Percentiles rank a stretch among this genome's conserved stretches.
Conservation (phyloP, 805 yeast species). For the Suhomyces tanzawaensis region DNA sequence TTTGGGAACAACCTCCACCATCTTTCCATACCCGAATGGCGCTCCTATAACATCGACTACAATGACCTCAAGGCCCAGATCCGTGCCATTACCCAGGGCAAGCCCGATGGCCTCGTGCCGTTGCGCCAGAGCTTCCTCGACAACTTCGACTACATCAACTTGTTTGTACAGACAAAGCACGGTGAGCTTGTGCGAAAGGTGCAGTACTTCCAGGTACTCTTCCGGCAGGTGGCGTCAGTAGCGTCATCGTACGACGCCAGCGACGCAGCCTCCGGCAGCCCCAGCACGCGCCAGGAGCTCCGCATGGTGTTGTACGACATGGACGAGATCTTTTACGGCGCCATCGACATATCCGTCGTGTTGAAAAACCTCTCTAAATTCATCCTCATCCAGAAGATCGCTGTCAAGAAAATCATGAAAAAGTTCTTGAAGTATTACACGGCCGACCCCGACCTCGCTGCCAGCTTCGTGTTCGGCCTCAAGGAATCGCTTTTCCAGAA, state of each 20-base stretch:
- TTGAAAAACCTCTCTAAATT: slow-evolving; percentile 69
- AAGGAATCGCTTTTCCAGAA: slow-evolving; percentile 38
- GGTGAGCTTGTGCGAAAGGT: slow-evolving; percentile 59
- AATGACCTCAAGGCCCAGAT: slow-evolving; percentile 70
- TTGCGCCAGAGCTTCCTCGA: slow-evolving; percentile 43
- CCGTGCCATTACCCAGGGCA: slow-evolving; percentile 48
- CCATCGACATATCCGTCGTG: slow-evolving; percentile 44
- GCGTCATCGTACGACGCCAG: neutral
- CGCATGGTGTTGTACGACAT: slow-evolving; percentile 14
- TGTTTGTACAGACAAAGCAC: slow-evolving; percentile 64
- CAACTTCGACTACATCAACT: slow-evolving; percentile 57
- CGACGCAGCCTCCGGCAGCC: neutral
- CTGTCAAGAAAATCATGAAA: slow-evolving; percentile 68
- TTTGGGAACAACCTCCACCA: slow-evolving; percentile 75
- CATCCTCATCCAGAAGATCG: slow-evolving; percentile 70
- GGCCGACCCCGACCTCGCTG: slow-evolving; percentile 18
- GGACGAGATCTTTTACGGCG: slow-evolving; percentile 29
- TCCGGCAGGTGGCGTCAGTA: slow-evolving; percentile 6
- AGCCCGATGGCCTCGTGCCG: slow-evolving; percentile 26
- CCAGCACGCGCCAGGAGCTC: slow-evolving; percentile 3
- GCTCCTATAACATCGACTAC: slow-evolving; percentile 77
- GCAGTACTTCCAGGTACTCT: slow-evolving; percentile 27
- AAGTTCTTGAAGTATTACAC: slow-evolving; percentile 53
- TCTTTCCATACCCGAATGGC: slow-evolving; percentile 87
- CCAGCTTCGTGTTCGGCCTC: slow-evolving; percentile 25